These are phyloP conservation scores for Seminavis robusta DNA, from an alignment of 108 stramenopile species.

Conservation along the genomic window DNA sequence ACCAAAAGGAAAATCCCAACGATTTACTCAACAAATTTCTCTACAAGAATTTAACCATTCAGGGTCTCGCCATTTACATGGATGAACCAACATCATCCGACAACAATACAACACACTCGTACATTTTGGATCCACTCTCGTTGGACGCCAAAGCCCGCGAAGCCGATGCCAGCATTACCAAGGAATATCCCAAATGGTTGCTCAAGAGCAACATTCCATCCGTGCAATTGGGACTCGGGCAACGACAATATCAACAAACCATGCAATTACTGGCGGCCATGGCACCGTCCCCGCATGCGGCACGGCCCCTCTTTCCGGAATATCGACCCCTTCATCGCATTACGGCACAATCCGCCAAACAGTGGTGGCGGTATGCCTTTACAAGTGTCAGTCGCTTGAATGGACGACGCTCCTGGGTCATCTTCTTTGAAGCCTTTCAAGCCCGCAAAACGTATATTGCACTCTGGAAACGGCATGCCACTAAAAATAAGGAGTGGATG, in stretches of 20 bases:
- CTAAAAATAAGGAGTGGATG: slow-evolving; percentile 56
- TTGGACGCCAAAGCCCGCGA: slow-evolving; percentile 71
- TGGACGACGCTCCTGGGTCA: slow-evolving; percentile 66
- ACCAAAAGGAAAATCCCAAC: too few species aligned
- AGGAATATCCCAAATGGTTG: slow-evolving; percentile 74
- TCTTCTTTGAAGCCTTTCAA: slow-evolving; percentile 62
- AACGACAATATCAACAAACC: too few species aligned
- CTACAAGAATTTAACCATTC: slow-evolving; percentile 61
- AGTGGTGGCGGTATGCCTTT: slow-evolving; percentile 82
- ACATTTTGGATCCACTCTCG: slow-evolving; percentile 66
- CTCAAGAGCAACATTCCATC: slow-evolving; percentile 57
- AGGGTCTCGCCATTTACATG: slow-evolving; percentile 71
- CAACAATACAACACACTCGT: too few species aligned
- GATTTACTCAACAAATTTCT: slow-evolving; percentile 62
- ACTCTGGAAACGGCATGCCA: slow-evolving; percentile 62
- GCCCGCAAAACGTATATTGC: slow-evolving; percentile 71
- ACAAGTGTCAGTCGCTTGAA: slow-evolving; percentile 76
- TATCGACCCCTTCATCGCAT: slow-evolving; percentile 60
- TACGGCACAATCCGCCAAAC: slow-evolving; percentile 35
- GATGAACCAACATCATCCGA: too few species aligned
- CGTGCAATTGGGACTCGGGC: slow-evolving; percentile 67
- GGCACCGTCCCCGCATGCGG: slow-evolving; percentile 15
- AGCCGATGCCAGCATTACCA: slow-evolving; percentile 52
- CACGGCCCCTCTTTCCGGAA: slow-evolving; percentile 77
- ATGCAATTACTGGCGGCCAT: too few species aligned